Evolutionary conservation across 2,329 filamentous ascomycete species (phyloP).

Genomic region (Dryadomyces quercivorus): DNA sequence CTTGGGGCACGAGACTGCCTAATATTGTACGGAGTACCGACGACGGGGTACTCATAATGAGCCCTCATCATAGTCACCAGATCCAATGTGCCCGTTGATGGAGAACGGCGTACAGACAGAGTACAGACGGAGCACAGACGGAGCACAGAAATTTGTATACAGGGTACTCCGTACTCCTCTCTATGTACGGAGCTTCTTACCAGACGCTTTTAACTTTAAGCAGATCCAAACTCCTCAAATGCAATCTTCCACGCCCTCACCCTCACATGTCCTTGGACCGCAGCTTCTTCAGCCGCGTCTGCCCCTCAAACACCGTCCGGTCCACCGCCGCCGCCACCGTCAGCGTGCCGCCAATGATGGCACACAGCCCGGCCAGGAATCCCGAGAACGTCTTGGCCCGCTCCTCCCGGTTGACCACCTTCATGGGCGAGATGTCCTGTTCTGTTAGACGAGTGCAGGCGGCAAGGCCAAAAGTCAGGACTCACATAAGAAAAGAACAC

Average conservation of each 20-base stretch:
- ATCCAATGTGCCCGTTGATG: too few relatives aligned
- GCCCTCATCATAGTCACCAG: too few relatives aligned
- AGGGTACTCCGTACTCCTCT: too few relatives aligned
- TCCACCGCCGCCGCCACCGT: constrained; percentile 93
- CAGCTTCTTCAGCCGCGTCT: constrained; percentile 75
- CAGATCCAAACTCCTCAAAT: background rate
- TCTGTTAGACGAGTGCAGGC: background rate
- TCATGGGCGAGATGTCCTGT: constrained; percentile 97
- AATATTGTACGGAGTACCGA: too few relatives aligned
- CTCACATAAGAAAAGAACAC: constrained; percentile 97
- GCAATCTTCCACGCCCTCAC: background rate
- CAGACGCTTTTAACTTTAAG: too few relatives aligned
- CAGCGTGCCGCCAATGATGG: constrained; percentile 85
- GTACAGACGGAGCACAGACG: too few relatives aligned
- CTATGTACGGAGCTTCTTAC: too few relatives aligned
- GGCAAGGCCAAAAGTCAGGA: background rate
- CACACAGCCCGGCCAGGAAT: constrained; percentile 89
- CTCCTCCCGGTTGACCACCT: constrained; percentile 93
- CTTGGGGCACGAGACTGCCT: too few relatives aligned
- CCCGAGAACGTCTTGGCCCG: constrained; percentile 79
- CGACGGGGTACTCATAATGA: too few relatives aligned
- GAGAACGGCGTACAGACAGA: too few relatives aligned
- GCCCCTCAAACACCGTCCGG: constrained; percentile 81
- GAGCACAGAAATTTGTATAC: too few relatives aligned
- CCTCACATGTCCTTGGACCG: constrained; percentile 49